Evolutionary conservation across 2,329 filamentous ascomycete genomes (phyloP), one percentile per base, ranked within the genome.

Genomic region (Trichoderma koningii): DNA sequence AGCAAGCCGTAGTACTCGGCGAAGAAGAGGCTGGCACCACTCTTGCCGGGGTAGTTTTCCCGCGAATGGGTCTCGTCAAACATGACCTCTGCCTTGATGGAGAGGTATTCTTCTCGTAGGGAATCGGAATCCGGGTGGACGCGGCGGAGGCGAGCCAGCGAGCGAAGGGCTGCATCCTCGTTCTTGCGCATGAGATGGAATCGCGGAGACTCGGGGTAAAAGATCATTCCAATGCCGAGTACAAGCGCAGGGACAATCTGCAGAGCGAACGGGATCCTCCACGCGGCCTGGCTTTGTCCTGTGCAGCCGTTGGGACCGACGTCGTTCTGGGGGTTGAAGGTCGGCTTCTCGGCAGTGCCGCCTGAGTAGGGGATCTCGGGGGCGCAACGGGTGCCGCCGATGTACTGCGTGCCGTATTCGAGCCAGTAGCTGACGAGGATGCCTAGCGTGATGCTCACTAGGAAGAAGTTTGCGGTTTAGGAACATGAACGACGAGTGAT

Each of bases 201-300:
- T 2, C 76, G 73, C 2, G 76, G 76, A 1, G 76, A 76, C 48
- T 77, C 72, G 0, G 76, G 77, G 7, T 87, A 80, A 70, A 87
- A 78, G 61, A 86, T 67, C 72, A 88, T 83, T 42, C 85, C 85
- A 30, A 73, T 66, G 7, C 82, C 77, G 1, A 89, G 78, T 42
- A 88, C 78, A 14, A 87, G 68, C 2, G 85, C 81, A 73, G 85
- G 88, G 0, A 79, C 69, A 64, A 87, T 85, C 68, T 84, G 82
- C 19, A 84, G 67, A 1, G 76, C 80, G 55, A 84, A 77, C 0
- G 82, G 82, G 14, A 84, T 76, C 12, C 81, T 75, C 74, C 82
- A 84, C 4, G 80, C 70, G 1, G 73, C 73, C 14, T 76, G 67
- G 14, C 77, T 80, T 66, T 83, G 81, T 0, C 80, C 81, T 0